Conservation (phyloP, 768 basidiomycete genomes). For the Phylloporus arenicola region DNA sequence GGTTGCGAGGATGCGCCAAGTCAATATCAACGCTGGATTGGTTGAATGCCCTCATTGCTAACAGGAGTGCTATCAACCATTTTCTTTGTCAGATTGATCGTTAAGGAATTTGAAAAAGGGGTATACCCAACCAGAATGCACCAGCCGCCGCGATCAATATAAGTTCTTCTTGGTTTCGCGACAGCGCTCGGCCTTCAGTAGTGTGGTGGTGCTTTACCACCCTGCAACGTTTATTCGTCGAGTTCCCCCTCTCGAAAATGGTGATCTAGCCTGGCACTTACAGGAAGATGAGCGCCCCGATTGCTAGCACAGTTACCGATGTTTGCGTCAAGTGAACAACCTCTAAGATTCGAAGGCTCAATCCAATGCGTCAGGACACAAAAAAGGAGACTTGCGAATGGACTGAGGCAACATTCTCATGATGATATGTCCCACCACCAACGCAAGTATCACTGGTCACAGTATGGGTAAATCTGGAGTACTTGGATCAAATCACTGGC, state of each 20-base stretch:
- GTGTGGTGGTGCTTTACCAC: slow-evolving; percentile 62
- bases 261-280: slow-evolving; percentile 31
- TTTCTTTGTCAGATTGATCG: slow-evolving; percentile 1
- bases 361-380: slow-evolving; percentile 2
- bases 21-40: slow-evolving; percentile 28
- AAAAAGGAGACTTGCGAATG: slow-evolving; percentile 25
- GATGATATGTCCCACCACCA: slow-evolving; percentile 46
- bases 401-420: slow-evolving; percentile 42
- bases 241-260: neutral
- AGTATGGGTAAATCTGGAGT: slow-evolving; percentile 7
- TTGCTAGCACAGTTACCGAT: slow-evolving; percentile 63
- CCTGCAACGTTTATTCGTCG: slow-evolving; percentile 32
- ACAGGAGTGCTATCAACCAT: slow-evolving; percentile 33
- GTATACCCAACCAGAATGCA: slow-evolving; percentile 72
- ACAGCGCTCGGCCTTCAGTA: slow-evolving; percentile 50
- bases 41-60: slow-evolving; percentile 38
- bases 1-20: slow-evolving; percentile 25
- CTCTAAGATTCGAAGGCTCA: slow-evolving; percentile 35
- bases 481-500: neutral
- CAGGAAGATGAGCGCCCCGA: slow-evolving; percentile 62
- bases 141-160: slow-evolving; percentile 67
- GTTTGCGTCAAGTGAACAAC: slow-evolving; percentile 66
- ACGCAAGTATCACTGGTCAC: slow-evolving; percentile 41
- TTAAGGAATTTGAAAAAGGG: neutral
- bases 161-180: slow-evolving; percentile 69